A percentile compares a stretch with the other conserved stretches of the same genome.
These are phyloP conservation scores for Penicillium sp. DNA, from an alignment of 2,329 filamentous ascomycete genomes.

Conservation along the genomic window DNA sequence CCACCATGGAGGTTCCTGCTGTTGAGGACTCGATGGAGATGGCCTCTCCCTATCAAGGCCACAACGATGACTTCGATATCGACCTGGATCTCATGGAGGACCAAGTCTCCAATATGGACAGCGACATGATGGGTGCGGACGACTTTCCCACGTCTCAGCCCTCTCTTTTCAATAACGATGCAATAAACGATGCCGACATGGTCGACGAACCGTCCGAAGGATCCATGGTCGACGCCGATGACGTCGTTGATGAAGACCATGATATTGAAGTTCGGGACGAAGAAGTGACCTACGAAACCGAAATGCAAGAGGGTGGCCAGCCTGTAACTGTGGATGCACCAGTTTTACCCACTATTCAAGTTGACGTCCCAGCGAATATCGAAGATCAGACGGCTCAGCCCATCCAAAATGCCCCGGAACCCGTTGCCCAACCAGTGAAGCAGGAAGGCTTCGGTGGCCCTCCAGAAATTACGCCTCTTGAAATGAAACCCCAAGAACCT, in stretches of 20 bases:
- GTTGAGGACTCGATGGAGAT: conserved; percentile 47
- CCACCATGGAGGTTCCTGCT: conserved; percentile 38
- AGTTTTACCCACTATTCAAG: conserved; percentile 21
- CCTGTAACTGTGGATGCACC: conserved; percentile 35
- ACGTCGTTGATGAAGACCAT: conserved; percentile 26
- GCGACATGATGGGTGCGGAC: conserved; percentile 43
- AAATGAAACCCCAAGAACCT: neutral
- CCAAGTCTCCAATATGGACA: conserved; percentile 58
- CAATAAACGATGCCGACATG: conserved; percentile 47
- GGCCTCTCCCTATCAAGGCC: conserved; percentile 40
- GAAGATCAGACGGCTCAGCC: conserved; percentile 6
- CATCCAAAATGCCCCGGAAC: conserved; percentile 6
- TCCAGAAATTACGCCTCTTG: neutral
- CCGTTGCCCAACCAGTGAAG: neutral
- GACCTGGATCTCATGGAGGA: conserved; percentile 59
- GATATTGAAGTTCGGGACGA: conserved; percentile 33
- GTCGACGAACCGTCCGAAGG: conserved; percentile 44
- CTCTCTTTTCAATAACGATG: conserved; percentile 32
- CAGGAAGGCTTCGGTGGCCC: neutral
- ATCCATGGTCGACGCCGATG: conserved; percentile 39
- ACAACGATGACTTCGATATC: conserved; percentile 56
- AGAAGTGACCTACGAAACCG: conserved; percentile 36
- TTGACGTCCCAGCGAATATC: conserved; percentile 10
- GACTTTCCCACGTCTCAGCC: conserved; percentile 33
- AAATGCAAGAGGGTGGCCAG: conserved; percentile 42